phyloP scores from a whole-genome alignment of 164 flowering plant species.

The Annona squamosa region DNA sequence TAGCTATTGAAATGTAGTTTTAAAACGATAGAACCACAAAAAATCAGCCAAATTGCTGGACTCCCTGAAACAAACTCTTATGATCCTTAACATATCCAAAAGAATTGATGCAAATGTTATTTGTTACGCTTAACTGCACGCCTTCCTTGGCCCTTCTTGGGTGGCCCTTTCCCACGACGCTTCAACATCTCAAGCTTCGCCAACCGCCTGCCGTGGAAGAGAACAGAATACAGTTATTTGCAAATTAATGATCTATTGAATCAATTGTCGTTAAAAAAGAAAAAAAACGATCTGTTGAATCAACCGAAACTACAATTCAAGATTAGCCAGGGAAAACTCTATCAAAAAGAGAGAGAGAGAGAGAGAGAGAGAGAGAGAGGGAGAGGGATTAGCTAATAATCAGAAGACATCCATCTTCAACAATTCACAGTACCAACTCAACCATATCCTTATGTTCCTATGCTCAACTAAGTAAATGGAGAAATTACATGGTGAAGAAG shows the following conservation, averaged over 20 bases:
- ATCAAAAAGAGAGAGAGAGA: not conserved
- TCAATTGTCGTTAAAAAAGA: too few species aligned
- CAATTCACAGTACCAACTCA: too few species aligned
- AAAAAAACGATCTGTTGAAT: not conserved
- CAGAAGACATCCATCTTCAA: too few species aligned
- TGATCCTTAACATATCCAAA: not conserved
- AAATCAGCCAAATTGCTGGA: not conserved
- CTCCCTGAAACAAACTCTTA: not conserved
- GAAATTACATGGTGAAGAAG: too few species aligned
- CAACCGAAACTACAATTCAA: not conserved
- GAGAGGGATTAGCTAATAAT: too few species aligned
- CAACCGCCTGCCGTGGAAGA: constrained; percentile 39
- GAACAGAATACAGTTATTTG: not conserved
- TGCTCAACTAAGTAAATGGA: too few species aligned
- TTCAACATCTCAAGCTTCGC: constrained; percentile 76
- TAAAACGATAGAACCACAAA: not conserved
- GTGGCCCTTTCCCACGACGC: constrained; percentile 83
- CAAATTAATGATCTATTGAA: too few species aligned
- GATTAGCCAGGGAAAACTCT: not conserved
- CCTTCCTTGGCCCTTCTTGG: constrained; percentile 85
- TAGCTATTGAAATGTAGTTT: not conserved
- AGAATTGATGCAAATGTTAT: constrained; percentile 6
- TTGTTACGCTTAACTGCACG: constrained; percentile 60
- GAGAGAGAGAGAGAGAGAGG: too few species aligned
- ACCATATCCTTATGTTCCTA: too few species aligned